Conservation (phyloP, 2,329 filamentous ascomycete genomes). For the Neospermospora avenae region DNA sequence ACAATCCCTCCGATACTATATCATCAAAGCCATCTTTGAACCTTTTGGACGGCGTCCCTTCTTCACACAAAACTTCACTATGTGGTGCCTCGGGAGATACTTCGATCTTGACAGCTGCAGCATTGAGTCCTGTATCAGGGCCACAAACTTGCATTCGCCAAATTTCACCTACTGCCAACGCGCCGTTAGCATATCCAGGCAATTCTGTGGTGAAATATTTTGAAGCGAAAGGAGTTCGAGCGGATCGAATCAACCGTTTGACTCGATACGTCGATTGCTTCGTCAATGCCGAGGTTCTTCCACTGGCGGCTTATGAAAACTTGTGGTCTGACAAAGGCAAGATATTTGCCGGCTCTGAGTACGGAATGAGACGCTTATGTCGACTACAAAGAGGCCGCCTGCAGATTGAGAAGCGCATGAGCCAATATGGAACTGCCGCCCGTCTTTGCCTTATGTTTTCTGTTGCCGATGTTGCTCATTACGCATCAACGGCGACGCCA, state of each 20-base stretch:
- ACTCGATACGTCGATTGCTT: background rate
- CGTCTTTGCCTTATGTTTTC: background rate
- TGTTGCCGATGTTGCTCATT: background rate
- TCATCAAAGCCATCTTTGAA: background rate
- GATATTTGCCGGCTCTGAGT: background rate
- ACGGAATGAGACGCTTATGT: background rate
- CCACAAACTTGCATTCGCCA: background rate
- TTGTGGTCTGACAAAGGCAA: background rate
- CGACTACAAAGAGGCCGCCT: background rate
- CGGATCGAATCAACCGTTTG: background rate
- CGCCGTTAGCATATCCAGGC: background rate
- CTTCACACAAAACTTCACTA: background rate
- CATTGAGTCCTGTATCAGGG: background rate
- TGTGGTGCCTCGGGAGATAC: background rate
- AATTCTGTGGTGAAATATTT: background rate
- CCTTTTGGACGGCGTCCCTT: background rate
- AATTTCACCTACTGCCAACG: background rate
- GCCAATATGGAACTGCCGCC: background rate
- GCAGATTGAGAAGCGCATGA: background rate
- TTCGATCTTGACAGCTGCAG: background rate
- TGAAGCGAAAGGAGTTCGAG: background rate
- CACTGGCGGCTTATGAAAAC: background rate
- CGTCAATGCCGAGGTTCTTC: background rate
- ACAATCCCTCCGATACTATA: background rate
- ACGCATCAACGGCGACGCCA: background rate